Conservation (phyloP, 2,329 filamentous ascomycete species). For the Pyricularia grisea region DNA sequence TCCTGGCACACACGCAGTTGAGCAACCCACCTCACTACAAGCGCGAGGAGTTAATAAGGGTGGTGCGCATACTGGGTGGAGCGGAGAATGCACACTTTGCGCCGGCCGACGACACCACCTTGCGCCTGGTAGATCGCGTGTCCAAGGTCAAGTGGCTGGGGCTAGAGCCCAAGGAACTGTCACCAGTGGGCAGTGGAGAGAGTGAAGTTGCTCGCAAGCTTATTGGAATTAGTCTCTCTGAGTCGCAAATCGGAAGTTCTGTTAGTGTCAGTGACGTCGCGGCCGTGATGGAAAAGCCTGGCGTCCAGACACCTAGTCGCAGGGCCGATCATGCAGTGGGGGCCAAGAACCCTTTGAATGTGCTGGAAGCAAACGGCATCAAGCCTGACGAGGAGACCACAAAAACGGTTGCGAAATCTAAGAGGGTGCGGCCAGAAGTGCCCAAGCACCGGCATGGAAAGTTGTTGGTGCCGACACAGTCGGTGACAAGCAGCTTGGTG, state of each 20-base stretch:
- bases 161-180: conserved; percentile 16
- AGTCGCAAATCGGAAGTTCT: conserved; percentile 57
- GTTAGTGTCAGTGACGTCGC: conserved; percentile 73
- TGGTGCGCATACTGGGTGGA: conserved; percentile 63
- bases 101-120: conserved; percentile 70
- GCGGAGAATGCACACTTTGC: conserved; percentile 65
- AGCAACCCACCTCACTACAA: conserved; percentile 86
- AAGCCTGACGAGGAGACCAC: not conserved
- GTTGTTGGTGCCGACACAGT: conserved; percentile 20
- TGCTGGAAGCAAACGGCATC: not conserved
- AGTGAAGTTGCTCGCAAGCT: conserved; percentile 46
- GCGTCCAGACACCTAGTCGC: conserved; percentile 70
- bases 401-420: conserved; percentile 16
- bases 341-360: conserved; percentile 8
- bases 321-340: conserved; percentile 23
- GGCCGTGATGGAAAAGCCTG: conserved; percentile 71
- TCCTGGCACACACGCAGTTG: conserved; percentile 87
- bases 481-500: conserved; percentile 5
- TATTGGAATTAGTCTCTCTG: conserved; percentile 62
- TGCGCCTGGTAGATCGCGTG: conserved; percentile 69
- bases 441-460: conserved; percentile 47
- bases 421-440: conserved; percentile 42
- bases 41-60: conserved; percentile 67
- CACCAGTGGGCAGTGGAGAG: conserved; percentile 16
- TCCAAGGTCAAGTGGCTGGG: conserved; percentile 56